Evolutionary conservation across 306 rosid species (phyloP).

Genomic region (Gastrolobium villosum): DNA sequence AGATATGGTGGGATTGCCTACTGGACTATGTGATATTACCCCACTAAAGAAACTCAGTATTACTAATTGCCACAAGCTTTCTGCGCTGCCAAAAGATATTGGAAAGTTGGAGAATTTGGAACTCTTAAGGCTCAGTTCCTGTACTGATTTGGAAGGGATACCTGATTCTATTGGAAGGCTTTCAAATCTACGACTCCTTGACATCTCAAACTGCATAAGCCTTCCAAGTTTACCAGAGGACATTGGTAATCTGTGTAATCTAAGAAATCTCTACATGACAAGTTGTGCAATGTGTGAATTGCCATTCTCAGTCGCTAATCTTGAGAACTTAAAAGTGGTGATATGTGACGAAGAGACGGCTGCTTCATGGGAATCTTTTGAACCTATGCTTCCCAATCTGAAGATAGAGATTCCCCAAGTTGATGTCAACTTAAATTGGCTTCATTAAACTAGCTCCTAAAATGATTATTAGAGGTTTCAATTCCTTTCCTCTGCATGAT

Average conservation of each 20-base stretch:
- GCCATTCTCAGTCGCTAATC: constrained; percentile 55
- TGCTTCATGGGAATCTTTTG: constrained; percentile 52
- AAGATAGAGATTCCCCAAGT: constrained; percentile 51
- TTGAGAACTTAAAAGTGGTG: constrained; percentile 56
- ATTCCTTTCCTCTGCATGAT: constrained; percentile 53
- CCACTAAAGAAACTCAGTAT: constrained; percentile 61
- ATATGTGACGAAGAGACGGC: constrained; percentile 73
- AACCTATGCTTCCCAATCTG: constrained; percentile 38
- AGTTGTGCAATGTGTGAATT: constrained; percentile 58
- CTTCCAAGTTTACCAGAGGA: constrained; percentile 56
- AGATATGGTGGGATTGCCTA: constrained; percentile 30
- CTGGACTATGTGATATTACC: constrained; percentile 33
- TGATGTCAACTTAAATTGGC: constrained; percentile 70
- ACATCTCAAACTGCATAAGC: constrained; percentile 64
- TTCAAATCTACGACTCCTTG: constrained; percentile 46
- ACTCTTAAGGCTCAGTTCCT: constrained; percentile 62
- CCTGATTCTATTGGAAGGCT: constrained; percentile 55
- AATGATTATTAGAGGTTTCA: constrained; percentile 38
- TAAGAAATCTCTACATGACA: constrained; percentile 59
- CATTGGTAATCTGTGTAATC: constrained; percentile 52
- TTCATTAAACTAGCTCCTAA: constrained; percentile 49
- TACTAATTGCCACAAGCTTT: constrained; percentile 68
- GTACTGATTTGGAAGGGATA: constrained; percentile 52
- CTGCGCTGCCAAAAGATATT: constrained; percentile 55
- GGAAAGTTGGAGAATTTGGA: constrained; percentile 60